Base-by-base conservation (phyloP, 129 eudicot genomes). In the Rutidosis leptorrhynchoides region DNA sequence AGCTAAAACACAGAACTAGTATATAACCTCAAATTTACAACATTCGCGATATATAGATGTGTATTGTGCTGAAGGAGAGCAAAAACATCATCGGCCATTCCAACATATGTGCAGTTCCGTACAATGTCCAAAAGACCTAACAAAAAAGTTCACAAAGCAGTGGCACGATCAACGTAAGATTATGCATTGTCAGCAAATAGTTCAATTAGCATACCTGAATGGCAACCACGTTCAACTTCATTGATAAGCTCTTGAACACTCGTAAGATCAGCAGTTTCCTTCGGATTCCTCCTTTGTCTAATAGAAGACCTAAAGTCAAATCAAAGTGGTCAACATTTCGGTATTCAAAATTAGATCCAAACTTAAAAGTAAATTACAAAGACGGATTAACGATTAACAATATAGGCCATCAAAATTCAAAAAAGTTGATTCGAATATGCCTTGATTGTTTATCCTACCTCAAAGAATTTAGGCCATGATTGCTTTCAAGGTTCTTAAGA, bases 71-170 rank as follows among this genome's bases (percentile, higher is more conserved):
- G 99, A 62, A 93, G 84, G 63, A 89, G 75, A 61, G 96, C 95
- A 66, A 80, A 93, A 27, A 80, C 90, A 78, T 93, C 99, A 84
- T 93, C 98, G 17, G 98, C 98, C 98, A 93, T 93, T 77, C 98
- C 98, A 71, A 93, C 80, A 78, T 85, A 93, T 20, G 95, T 81
- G 83, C 98, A 88, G 89, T 84, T 71, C 80, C 85, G 83, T 67
- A 93, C 87, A 80, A 82, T 76, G 24, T 93, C 98, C 80, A 93
- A 85, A 78, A 93, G 79, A 77, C 88, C 99, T 93, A 45, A 45
- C 75, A 66, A 69, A 69, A 32, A 37, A 2, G 35, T 51, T 35
- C 26, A 70, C 15, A 60, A 16, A 42, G 59, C 72, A 69, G 20
- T 40, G 62, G 33, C 68, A 30, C 58, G 29, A 58, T 22, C 26